Evolutionary conservation across 345 rosid species (phyloP).

Genomic region (Rhizophora mangle): DNA sequence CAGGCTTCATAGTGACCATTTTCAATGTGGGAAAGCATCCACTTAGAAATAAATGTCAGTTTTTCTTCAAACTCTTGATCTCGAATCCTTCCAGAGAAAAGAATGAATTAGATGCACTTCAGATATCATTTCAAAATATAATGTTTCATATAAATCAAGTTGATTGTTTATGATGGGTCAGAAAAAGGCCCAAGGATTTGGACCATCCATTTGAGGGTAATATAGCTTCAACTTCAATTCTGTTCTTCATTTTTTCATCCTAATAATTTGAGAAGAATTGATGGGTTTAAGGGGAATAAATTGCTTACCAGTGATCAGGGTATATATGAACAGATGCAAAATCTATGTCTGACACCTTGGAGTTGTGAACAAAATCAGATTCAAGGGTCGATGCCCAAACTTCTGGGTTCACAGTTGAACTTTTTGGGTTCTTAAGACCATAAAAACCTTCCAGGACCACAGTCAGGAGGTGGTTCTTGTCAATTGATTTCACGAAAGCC

Average conservation of each 20-base stretch:
- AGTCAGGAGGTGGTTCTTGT: slow-evolving; percentile 78
- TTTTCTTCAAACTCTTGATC: slow-evolving; percentile 61
- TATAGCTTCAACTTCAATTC: background rate
- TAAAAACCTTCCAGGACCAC: slow-evolving; percentile 95
- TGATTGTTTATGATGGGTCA: background rate
- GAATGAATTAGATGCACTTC: background rate
- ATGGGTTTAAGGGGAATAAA: background rate
- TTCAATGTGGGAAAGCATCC: slow-evolving; percentile 88
- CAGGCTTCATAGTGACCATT: slow-evolving; percentile 80
- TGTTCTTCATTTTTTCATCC: background rate
- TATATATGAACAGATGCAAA: slow-evolving; percentile 93
- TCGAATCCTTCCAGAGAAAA: slow-evolving; percentile 52
- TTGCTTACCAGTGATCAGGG: slow-evolving; percentile 85
- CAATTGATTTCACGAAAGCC: slow-evolving; percentile 73
- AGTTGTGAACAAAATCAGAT: slow-evolving; percentile 82
- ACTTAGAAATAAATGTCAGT: slow-evolving; percentile 57
- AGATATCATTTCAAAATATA: background rate
- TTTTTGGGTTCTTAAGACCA: slow-evolving; percentile 80
- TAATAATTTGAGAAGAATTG: background rate
- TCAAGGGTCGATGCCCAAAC: slow-evolving; percentile 79
- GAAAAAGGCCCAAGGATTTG: background rate
- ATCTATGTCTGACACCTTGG: slow-evolving; percentile 52
- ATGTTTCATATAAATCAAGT: background rate
- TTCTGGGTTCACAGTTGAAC: slow-evolving; percentile 69
- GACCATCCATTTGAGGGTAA: background rate